These are phyloP conservation scores for Aegilops bicornis DNA, from an alignment of 176 grass and related monocot genomes.

Conservation along the genomic window DNA sequence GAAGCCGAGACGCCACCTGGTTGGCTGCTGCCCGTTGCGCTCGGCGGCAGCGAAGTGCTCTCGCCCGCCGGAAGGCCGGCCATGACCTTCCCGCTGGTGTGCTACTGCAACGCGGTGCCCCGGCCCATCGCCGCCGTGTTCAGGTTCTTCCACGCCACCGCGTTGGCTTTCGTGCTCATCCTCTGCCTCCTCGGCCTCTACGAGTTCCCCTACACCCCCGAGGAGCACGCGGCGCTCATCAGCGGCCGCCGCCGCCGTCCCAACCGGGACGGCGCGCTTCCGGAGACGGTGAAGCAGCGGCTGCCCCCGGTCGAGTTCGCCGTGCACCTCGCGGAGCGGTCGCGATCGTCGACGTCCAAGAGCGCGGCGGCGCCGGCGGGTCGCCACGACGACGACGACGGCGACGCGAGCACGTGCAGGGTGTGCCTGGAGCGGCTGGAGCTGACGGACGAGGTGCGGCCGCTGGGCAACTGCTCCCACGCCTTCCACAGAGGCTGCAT, in stretches of 20 bases:
- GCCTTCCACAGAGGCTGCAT: conserved; percentile 73
- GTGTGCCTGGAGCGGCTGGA: conserved; percentile 80
- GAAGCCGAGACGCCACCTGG: background rate
- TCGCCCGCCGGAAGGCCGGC: background rate
- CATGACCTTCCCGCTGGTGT: conserved; percentile 69
- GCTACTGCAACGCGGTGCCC: conserved; percentile 58
- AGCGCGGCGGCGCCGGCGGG: background rate
- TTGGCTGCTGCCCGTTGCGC: background rate
- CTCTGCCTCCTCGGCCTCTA: conserved; percentile 53
- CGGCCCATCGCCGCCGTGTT: conserved; percentile 52
- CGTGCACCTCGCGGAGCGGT: conserved; percentile 18
- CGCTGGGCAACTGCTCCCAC: conserved; percentile 71
- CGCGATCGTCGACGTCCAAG: background rate
- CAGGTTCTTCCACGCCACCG: conserved; percentile 43
- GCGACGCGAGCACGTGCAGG: conserved; percentile 35
- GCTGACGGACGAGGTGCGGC: conserved; percentile 49
- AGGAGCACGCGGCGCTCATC: conserved; percentile 25
- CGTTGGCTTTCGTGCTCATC: conserved; percentile 14
- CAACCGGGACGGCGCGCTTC: background rate
- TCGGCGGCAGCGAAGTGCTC: background rate
- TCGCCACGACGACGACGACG: background rate
- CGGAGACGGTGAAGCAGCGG: conserved; percentile 53
- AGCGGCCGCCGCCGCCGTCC: background rate
- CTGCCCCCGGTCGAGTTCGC: conserved; percentile 49
- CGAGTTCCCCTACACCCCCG: conserved; percentile 38